Percentiles rank a stretch among this genome's conserved stretches.
These are phyloP conservation scores for Calonectria pseudoturangicola DNA, from an alignment of 2,329 filamentous ascomycete species.

Conservation along the genomic window DNA sequence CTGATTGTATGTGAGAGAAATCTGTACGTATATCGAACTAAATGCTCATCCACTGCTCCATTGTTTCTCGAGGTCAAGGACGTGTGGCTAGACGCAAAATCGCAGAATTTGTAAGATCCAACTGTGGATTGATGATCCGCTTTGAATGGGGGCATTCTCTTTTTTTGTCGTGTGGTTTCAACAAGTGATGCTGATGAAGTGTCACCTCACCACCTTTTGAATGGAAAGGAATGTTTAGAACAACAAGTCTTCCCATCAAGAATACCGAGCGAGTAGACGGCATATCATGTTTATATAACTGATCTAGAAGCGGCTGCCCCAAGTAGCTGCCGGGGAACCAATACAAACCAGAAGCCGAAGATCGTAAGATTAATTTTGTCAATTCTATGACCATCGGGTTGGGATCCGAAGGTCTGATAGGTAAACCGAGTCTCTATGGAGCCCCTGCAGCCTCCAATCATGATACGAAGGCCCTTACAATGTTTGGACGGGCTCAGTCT, in stretches of 20 bases:
- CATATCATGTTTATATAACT: constrained; percentile 1
- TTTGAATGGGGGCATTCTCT: no score
- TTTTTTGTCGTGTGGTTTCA: no score
- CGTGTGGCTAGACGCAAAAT: no score
- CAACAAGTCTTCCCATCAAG: neutral
- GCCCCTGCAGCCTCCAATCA: neutral
- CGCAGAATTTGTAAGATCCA: no score
- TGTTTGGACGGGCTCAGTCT: neutral
- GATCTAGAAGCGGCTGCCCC: neutral
- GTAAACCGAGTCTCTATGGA: no score
- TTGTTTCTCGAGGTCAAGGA: neutral
- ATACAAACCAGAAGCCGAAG: neutral
- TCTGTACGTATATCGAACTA: neutral
- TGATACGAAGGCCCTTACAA: no score
- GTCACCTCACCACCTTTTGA: no score
- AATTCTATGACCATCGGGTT: neutral
- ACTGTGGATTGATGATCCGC: no score
- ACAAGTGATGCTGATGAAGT: no score
- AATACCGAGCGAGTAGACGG: neutral
- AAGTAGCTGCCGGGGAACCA: neutral
- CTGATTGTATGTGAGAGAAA: neutral
- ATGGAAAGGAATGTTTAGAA: neutral
- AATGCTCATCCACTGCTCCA: neutral
- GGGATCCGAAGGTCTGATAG: neutral
- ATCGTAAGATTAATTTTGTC: neutral